Percentiles rank a stretch among this genome's conserved stretches.
Conservation (phyloP, 441 rosid genomes). For the Flueggea neowawraea region DNA sequence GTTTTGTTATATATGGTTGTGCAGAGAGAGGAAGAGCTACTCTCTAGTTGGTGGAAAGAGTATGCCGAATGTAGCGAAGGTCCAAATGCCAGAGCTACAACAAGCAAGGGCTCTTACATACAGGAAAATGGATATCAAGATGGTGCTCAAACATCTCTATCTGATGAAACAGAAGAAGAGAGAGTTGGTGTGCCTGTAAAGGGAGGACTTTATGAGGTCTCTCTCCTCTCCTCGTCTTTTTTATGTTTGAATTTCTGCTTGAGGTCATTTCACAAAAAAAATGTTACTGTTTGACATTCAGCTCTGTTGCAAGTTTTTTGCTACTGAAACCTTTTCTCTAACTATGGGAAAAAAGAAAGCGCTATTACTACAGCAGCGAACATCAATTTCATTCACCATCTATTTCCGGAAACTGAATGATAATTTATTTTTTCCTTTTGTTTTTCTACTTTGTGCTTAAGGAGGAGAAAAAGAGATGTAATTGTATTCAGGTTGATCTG, state of each 20-base stretch:
- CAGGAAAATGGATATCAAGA: conserved; percentile 29
- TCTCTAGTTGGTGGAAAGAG: conserved; percentile 97
- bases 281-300: too few species aligned
- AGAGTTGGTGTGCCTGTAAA: conserved; percentile 98
- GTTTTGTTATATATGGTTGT: conserved; percentile 14
- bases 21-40: conserved; percentile 92
- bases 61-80: conserved; percentile 98
- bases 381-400: neutral
- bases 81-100: conserved; percentile 41
- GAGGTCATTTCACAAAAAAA: too few species aligned
- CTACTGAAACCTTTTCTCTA: too few species aligned
- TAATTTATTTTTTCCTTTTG: neutral
- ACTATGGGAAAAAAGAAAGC: neutral
- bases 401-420: neutral
- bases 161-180: conserved; percentile 73
- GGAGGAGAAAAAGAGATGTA: too few species aligned
- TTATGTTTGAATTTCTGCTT: neutral
- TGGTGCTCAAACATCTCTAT: conserved; percentile 29
- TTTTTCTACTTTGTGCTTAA: neutral
- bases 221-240: conserved; percentile 10
- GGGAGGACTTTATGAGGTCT: conserved; percentile 96
- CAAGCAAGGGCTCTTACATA: conserved; percentile 29
- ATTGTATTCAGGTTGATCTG: too few species aligned
- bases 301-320: too few species aligned
- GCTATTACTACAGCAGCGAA: neutral